phyloP scores from a whole-genome alignment of 768 basidiomycete genomes.

The Naganishia antarctica region DNA sequence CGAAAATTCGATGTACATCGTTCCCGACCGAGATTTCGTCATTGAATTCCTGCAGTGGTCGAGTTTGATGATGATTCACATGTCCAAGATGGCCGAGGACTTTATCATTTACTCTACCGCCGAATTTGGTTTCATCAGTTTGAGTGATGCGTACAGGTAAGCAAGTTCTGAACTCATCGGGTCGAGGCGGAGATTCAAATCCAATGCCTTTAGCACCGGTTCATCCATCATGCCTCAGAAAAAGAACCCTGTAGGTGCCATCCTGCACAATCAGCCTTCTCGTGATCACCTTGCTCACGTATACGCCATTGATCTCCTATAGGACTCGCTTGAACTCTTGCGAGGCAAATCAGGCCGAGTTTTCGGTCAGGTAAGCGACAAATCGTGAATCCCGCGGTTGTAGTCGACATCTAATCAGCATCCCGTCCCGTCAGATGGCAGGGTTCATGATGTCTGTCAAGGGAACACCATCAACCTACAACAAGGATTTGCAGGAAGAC shows the following conservation, averaged over 20 bases:
- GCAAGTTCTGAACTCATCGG: constrained; percentile 28
- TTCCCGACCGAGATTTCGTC: constrained; percentile 94
- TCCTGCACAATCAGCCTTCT: not conserved
- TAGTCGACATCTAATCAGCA: too few species aligned
- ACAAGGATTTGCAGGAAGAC: constrained; percentile 98
- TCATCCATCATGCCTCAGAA: constrained; percentile 99
- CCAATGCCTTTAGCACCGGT: constrained; percentile 64
- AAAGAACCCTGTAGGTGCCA: constrained; percentile 65
- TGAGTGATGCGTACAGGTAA: constrained; percentile 95
- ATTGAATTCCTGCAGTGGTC: constrained; percentile 97
- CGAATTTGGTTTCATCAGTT: constrained; percentile 92
- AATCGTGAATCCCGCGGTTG: not conserved
- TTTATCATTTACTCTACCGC: constrained; percentile 93
- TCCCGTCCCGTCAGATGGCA: constrained; percentile 68
- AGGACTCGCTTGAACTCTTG: constrained; percentile 85
- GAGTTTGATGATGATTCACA: constrained; percentile 83
- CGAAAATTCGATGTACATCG: constrained; percentile 95
- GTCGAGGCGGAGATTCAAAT: not conserved
- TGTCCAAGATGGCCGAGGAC: constrained; percentile 93
- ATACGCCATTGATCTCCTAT: not conserved
- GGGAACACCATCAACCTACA: constrained; percentile 95
- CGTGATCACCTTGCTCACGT: not conserved
- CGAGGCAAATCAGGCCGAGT: constrained; percentile 92
- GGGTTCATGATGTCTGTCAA: constrained; percentile 97
- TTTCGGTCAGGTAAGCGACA: constrained; percentile 72